Base-by-base conservation (phyloP, 768 basidiomycete genomes). In the Pleurotus ostreatus region DNA sequence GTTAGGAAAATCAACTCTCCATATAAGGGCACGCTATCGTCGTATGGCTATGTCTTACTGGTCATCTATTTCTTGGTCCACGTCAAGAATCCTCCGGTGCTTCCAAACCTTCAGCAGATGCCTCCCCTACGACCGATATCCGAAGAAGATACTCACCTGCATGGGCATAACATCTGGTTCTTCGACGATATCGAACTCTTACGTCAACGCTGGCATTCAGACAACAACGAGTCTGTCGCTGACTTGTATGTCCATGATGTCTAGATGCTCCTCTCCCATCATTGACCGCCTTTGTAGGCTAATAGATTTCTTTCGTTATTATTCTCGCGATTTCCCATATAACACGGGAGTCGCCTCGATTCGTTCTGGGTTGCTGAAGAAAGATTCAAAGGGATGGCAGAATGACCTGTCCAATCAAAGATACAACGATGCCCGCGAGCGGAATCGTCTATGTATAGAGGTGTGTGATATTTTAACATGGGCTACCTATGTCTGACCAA, bases 1-100 rank as follows among this genome's bases (percentile, higher is more conserved):
- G 61, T 43, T 63, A 92, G 91, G 73, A 95, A 97, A 85, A 97
- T 99, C 71, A 99, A 99, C 72, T 97, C 94, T 49, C 94, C 96
- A 9, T 99, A 98, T 72, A 86, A 92, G 65, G 96, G 96, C 59
- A 98, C 96, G 1, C 78, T 99, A 53, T 95, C 92, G 55, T 96
- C 94, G 54, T 98, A 99, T 68, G 96, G 96, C 61, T 98, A 96
- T 74, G 95, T 96, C 62, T 81, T 99, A 52, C 88, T 99, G 71
- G 96, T 98, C 70, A 92, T 99, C 64, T 97, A 95, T 75, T 99
- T 94, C 74, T 83, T 98, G 53, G 86, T 95, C 46, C 97, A 99
- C 70, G 94, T 98, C 75, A 96, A 97, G 77, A 92, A 92, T 62
- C 95, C 96, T 55, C 92, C 95, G 22, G 92, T 99, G 43, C 79